Base-by-base conservation (phyloP, 129 eudicot species). In the Helianthus tuberosus region DNA sequence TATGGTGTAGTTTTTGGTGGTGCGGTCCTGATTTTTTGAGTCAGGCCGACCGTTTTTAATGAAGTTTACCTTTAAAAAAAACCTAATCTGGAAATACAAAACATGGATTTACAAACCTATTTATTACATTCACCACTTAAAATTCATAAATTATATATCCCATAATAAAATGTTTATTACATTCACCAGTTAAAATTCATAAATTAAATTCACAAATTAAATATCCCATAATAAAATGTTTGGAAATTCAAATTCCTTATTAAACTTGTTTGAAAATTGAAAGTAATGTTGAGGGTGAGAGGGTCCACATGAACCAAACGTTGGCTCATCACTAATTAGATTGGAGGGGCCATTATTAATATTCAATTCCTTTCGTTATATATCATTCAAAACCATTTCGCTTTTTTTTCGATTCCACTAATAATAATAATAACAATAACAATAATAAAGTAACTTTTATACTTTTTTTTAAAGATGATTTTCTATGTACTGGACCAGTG, bases 231-330 rank as follows among this genome's bases (percentile, higher is more conserved):
- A 6, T 51, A 51, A n/a, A 51, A 13, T 4, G 17, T 51, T 51
- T n/a, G 15, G 16, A 51, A n/a, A 5, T 51, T 53, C 59, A 53
- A 53, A 15, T 8, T 53, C 50, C 23, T 54, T 23, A 59, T 43
- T 57, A 58, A 8, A 43, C 14, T 72, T 41, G 67, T 59, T 5
- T 29, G 48, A n/a, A n/a, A n/a, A n/a, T n/a, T n/a, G n/a, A 69
- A 69, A 69, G 69, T 74, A 47, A 49, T 63, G 64, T 49, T 14
- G 52, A 74, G 78, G n/a, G n/a, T n/a, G n/a, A n/a, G n/a, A n/a
- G n/a, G 78, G 58, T 5, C 78, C 78, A 63, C 71, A 49, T 59
- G 58, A 72, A 72, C 64, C 78, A 63, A 35, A 49, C 70, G 49
- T 17, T 74, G 66, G 49, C 70, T 73, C 78, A 16, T 48, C 54